Evolutionary conservation across 352 stramenopile species (phyloP).

Genomic region (Phytophthora cactorum): DNA sequence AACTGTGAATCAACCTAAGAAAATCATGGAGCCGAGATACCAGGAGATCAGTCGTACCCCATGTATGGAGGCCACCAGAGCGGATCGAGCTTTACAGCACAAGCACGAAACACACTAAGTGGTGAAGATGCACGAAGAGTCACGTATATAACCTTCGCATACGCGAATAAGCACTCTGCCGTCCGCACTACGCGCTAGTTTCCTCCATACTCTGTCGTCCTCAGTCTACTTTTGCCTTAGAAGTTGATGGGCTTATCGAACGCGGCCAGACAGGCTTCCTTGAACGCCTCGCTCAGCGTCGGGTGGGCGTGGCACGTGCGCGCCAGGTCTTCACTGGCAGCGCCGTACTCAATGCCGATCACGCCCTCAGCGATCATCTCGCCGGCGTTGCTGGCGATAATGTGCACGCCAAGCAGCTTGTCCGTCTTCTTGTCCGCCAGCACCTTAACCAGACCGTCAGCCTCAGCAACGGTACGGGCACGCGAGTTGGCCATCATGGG

Average conservation of each 20-base stretch:
- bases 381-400: constrained; percentile 98
- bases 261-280: constrained; percentile 98
- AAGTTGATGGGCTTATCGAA: constrained; percentile 99
- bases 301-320: constrained; percentile 98
- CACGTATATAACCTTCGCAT: constrained; percentile 39
- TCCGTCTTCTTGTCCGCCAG: constrained; percentile 98
- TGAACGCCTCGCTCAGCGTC: constrained; percentile 98
- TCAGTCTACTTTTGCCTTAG: constrained; percentile 66
- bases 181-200: not conserved
- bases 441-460: constrained; percentile 98
- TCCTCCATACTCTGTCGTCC: not conserved
- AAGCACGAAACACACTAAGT: too few species aligned
- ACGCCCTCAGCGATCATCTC: constrained; percentile 99
- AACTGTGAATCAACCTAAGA: constrained; percentile 68
- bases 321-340: constrained; percentile 98
- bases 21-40: constrained; percentile 59
- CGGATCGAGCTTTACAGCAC: too few species aligned
- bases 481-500: constrained; percentile 98
- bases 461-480: constrained; percentile 93
- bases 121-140: constrained; percentile 2
- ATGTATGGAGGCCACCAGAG: constrained; percentile 23
- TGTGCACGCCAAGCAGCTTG: constrained; percentile 98
- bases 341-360: constrained; percentile 99
- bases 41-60: constrained; percentile 56
- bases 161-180: constrained; percentile 22